Conservation (phyloP, 495 filamentous ascomycete species). For the Hypomontagnella submonticulosa region DNA sequence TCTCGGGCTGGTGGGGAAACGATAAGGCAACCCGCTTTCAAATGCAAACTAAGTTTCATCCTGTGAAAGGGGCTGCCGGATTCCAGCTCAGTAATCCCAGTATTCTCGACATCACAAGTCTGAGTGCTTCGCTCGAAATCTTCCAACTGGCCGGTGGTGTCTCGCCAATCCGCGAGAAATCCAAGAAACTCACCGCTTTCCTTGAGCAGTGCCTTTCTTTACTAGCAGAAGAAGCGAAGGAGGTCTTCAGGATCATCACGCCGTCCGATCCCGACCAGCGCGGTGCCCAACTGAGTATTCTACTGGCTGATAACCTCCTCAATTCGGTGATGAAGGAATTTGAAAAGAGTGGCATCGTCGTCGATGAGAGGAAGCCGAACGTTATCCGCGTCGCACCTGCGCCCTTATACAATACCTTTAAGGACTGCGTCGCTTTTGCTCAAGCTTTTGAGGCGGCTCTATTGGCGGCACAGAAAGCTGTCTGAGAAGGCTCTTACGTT, state of each 20-base stretch:
- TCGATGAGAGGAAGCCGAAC: slow-evolving; percentile 90
- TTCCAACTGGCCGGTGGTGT: slow-evolving; percentile 79
- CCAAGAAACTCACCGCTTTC: slow-evolving; percentile 79
- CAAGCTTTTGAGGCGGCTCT: slow-evolving; percentile 69
- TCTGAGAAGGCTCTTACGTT: background rate
- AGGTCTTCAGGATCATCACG: slow-evolving; percentile 81
- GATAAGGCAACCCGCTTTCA: slow-evolving; percentile 79
- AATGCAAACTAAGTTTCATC: slow-evolving; percentile 83
- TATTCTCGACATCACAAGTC: slow-evolving; percentile 72
- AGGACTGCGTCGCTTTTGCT: slow-evolving; percentile 82
- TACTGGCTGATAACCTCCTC: slow-evolving; percentile 73
- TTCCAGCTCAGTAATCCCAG: slow-evolving; percentile 78
- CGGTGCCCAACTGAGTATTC: slow-evolving; percentile 87
- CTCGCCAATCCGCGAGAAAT: slow-evolving; percentile 75
- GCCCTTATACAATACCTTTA: slow-evolving; percentile 87
- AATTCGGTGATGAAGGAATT: slow-evolving; percentile 74
- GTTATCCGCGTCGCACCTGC: slow-evolving; percentile 93
- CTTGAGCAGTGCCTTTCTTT: slow-evolving; percentile 74
- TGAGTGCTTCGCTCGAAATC: slow-evolving; percentile 80
- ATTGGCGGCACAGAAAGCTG: slow-evolving; percentile 42
- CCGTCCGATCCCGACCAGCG: slow-evolving; percentile 75
- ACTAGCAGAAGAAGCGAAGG: slow-evolving; percentile 54
- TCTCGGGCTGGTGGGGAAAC: slow-evolving; percentile 93
- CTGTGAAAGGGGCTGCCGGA: slow-evolving; percentile 73
- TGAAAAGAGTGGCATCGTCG: slow-evolving; percentile 76